Conservation (phyloP, 148 eudicot genomes). For the Selenicereus undatus region DNA sequence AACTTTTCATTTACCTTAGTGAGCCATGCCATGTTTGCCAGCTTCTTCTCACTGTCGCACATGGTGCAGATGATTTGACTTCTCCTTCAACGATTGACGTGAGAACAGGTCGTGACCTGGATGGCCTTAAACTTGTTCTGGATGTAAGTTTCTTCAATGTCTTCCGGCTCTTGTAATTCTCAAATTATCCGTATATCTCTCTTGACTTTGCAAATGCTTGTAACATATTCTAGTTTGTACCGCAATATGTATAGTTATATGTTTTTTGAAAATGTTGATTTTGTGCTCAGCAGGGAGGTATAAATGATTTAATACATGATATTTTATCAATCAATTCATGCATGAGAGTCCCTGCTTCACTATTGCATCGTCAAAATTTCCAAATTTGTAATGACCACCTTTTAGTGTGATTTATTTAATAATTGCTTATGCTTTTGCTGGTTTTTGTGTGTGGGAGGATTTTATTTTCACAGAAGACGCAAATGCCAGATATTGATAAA, state of each 20-base stretch:
- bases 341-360: background rate
- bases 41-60: constrained; percentile 92
- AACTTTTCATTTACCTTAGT: constrained; percentile 84
- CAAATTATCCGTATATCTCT: background rate
- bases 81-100: constrained; percentile 94
- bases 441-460: background rate
- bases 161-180: background rate
- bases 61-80: constrained; percentile 95
- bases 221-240: background rate
- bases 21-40: constrained; percentile 99
- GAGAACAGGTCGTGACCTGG: constrained; percentile 81
- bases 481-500: background rate
- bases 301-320: background rate
- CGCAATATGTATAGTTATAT: background rate
- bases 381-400: background rate
- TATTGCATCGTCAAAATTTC: background rate
- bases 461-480: background rate
- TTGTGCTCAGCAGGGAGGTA: background rate
- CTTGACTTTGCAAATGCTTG: background rate
- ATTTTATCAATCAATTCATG: background rate
- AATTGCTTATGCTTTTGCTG: background rate
- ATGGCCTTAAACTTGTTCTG: constrained; percentile 85
- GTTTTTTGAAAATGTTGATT: background rate
- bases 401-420: background rate
- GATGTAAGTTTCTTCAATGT: constrained; percentile 54